Conservation (phyloP, 2,329 filamentous ascomycete species). For the Samsoniella hepiali region DNA sequence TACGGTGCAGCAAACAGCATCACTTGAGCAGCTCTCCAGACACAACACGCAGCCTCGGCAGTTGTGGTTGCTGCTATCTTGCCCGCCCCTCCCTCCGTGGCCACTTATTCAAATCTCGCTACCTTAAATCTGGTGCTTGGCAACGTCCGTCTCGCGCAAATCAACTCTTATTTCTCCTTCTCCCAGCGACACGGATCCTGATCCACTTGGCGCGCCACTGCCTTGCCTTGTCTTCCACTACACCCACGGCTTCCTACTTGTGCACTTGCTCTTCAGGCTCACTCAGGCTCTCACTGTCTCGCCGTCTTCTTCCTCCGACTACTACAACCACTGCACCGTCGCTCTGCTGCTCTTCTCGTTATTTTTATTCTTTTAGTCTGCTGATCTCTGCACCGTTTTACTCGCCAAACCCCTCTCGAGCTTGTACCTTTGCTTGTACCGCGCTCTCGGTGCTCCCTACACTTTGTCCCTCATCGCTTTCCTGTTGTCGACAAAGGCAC, state of each 20-base stretch:
- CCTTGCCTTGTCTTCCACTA: not conserved
- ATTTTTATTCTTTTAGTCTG: not conserved
- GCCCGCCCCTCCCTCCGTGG: slow-evolving; percentile 13
- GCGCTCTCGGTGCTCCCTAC: not conserved
- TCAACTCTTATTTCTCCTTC: slow-evolving; percentile 10
- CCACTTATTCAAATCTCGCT: slow-evolving; percentile 19
- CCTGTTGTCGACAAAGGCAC: not conserved
- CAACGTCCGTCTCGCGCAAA: slow-evolving; percentile 11
- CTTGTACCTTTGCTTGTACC: not conserved
- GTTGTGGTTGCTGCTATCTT: slow-evolving; percentile 13
- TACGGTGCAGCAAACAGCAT: not conserved
- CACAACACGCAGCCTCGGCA: slow-evolving; percentile 10
- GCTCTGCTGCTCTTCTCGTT: not conserved
- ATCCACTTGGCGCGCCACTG: slow-evolving; percentile 13
- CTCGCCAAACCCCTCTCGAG: not conserved
- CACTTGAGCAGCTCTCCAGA: not conserved
- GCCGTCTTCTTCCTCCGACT: not conserved
- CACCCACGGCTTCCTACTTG: not conserved
- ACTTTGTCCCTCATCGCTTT: not conserved
- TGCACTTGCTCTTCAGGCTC: not conserved
- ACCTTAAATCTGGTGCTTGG: slow-evolving; percentile 18
- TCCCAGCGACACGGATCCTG: slow-evolving; percentile 10
- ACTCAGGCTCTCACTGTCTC: not conserved
- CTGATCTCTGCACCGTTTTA: slow-evolving; percentile 14
- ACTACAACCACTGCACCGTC: not conserved